Base-by-base conservation (phyloP, 1,284 basidiomycete species). In the Somion occarium region DNA sequence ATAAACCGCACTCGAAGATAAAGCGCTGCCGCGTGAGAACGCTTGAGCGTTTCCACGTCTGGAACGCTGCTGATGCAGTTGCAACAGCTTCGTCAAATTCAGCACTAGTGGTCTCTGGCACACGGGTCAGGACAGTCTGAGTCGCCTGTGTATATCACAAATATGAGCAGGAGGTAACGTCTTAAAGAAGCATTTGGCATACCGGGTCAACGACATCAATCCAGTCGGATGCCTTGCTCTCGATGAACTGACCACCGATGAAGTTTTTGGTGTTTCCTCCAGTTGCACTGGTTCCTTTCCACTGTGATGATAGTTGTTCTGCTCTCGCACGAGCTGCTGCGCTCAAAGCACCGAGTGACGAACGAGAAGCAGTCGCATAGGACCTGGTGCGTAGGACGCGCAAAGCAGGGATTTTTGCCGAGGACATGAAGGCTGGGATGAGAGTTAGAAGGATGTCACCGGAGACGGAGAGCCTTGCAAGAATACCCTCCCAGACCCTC, bases 61-160 rank as follows among this genome's bases (percentile, higher is more conserved):
- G 87, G 78, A 84, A 97, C 1, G 95, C 95, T 52, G 86, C 76
- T n/a, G 86, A 82, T 15, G 95, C 94, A 46, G 89, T 84, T 54
- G 85, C 79, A 4, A 93, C 87, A n/a, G 95, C 94, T 51, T 82
- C 79, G 37, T 87, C 79, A 65, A 98, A 96, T 69, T 98, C 94
- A 26, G 75, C 64, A 34, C 73, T 67, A 0, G 93, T 93, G 0
- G 94, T 93, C 70, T 98, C 89, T 18, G 96, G 96, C 1, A 97
- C 94, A 23, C 81, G 80, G 37, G 90, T 91, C 56, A 99, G 80
- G 22, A 98, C 62, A 0, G 91, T 86, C 75, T 97, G 94, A 0
- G 93, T 93, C 2, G 91, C 86, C 91, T 93, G 50, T 9, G 39
- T 3, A 22, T 39, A 39, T 15, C n/a, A n/a, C n/a, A n/a, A 15